These are phyloP conservation scores for Auxenochlorella pyrenoidosa DNA, from an alignment of 139 green algal species.

Conservation along the genomic window DNA sequence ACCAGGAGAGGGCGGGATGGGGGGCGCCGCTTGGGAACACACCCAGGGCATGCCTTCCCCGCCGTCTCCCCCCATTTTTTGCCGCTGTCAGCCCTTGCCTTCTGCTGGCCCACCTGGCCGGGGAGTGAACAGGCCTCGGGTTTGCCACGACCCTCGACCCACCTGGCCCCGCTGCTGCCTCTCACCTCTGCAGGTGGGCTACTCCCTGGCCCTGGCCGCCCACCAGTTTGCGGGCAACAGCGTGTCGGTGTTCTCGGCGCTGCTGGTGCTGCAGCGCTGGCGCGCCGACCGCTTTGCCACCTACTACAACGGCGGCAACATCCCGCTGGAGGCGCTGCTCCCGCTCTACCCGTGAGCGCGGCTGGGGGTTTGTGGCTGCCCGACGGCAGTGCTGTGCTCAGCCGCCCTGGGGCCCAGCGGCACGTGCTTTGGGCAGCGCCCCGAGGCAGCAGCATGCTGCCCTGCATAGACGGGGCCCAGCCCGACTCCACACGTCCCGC, in stretches of 20 bases:
- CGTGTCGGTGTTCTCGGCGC: conserved; percentile 16
- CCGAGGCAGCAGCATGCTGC: too few relatives aligned
- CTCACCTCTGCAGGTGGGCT: neutral
- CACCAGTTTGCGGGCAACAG: conserved; percentile 24
- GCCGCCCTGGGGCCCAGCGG: too few relatives aligned
- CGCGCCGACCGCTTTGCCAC: neutral
- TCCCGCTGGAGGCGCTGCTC: conserved; percentile 24
- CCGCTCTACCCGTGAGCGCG: conserved; percentile 13
- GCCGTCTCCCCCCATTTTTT: too few relatives aligned
- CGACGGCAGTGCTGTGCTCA: neutral
- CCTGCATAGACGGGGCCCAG: too few relatives aligned
- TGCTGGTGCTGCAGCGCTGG: conserved; percentile 25
- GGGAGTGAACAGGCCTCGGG: neutral
- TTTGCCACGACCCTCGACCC: neutral
- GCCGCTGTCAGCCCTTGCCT: neutral
- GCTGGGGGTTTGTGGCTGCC: too few relatives aligned
- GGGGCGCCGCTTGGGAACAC: neutral
- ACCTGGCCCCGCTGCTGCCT: neutral
- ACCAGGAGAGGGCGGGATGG: too few relatives aligned
- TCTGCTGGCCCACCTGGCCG: neutral
- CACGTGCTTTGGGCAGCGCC: too few relatives aligned
- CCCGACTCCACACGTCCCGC: too few relatives aligned
- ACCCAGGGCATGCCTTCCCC: too few relatives aligned
- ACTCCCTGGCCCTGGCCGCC: conserved; percentile 5
- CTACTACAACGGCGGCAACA: conserved; percentile 38